A percentile compares a stretch with the other conserved stretches of the same genome.
phyloP scores from a whole-genome alignment of 768 basidiomycete genomes.

The Floccularia luteovirens region DNA sequence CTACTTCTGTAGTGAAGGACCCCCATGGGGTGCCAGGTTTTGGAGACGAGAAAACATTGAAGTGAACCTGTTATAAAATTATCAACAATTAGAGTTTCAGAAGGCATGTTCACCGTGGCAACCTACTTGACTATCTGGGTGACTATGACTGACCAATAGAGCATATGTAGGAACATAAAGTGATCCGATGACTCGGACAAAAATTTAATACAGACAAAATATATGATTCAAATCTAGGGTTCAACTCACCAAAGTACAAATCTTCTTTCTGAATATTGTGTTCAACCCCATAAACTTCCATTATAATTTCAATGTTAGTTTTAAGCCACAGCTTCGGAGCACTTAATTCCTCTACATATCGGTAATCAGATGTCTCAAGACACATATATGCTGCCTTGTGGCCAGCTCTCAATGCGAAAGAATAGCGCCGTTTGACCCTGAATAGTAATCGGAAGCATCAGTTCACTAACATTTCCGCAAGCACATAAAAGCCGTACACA shows the following conservation, averaged over 20 bases:
- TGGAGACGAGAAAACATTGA: constrained; percentile 57
- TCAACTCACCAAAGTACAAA: constrained; percentile 27
- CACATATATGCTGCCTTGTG: constrained; percentile 49
- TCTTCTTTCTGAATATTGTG: constrained; percentile 38
- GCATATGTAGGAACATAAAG: constrained; percentile 53
- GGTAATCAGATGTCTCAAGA: constrained; percentile 50
- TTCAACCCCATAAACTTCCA: constrained; percentile 31
- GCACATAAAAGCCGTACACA: constrained; percentile 7
- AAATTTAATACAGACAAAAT: background rate
- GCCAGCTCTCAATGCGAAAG: constrained; percentile 43
- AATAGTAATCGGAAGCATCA: constrained; percentile 20
- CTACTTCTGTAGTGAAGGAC: constrained; percentile 52
- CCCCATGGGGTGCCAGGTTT: constrained; percentile 64
- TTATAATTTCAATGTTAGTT: constrained; percentile 44
- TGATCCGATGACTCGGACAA: constrained; percentile 39
- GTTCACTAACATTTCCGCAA: background rate
- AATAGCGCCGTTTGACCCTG: constrained; percentile 38
- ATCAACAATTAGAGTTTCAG: background rate
- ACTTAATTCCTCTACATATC: constrained; percentile 43
- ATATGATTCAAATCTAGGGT: background rate
- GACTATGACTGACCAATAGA: constrained; percentile 43
- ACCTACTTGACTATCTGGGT: constrained; percentile 23
- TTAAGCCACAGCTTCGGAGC: constrained; percentile 55
- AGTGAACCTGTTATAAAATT: constrained; percentile 38
- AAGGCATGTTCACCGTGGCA: constrained; percentile 7